Base-by-base conservation (phyloP, 169 alveolate species). In the Babesia caballi region DNA sequence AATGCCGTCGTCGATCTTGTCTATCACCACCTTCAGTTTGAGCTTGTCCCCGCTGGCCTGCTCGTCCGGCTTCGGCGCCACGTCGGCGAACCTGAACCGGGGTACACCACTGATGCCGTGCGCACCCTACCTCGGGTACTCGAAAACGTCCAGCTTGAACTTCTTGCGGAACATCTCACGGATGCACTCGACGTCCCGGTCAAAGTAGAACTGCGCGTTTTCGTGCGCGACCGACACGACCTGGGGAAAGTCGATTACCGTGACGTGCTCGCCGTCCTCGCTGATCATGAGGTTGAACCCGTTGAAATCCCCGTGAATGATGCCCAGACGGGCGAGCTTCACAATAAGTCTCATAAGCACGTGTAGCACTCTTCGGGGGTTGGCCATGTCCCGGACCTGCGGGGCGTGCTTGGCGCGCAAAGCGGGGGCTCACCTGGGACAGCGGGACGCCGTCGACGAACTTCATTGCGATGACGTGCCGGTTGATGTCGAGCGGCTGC, bases 221-320 rank as follows among this genome's bases (percentile, higher is more conserved):
- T 90, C 91, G 82, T 98, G 99, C 40, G 88, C 83, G 15, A 95
- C 95, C 47, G 98, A 91, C 28, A 97, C 96, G 90, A 98, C 97
- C 88, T 98, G 98, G 0, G 99, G 99, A 67, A 98, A 96, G 86
- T 98, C 99, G 40, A 94, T 94, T 72, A 94, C 70, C 0, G 97
- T 93, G 52, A 94, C 84, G 41, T 88, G 88, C 68, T 91, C 95
- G n/a, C 92, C 82, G 56, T 70, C 85, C 46, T 90, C 92, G 67
- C 85, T 84, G 44, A 97, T 89, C 84, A 98, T 80, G 49, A 98
- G 84, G 88, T 98, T 98, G 89, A 98, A 98, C 66, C 97, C 99
- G 77, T 98, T 98, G 88, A 96, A 97, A 72, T 98, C 99, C 2
- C 99, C 98, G 86, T 98, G 99, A 42, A 98, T 95, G 33, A 98